Conservation (phyloP, 2,329 filamentous ascomycete genomes). For the Apiospora rasikravindrae region DNA sequence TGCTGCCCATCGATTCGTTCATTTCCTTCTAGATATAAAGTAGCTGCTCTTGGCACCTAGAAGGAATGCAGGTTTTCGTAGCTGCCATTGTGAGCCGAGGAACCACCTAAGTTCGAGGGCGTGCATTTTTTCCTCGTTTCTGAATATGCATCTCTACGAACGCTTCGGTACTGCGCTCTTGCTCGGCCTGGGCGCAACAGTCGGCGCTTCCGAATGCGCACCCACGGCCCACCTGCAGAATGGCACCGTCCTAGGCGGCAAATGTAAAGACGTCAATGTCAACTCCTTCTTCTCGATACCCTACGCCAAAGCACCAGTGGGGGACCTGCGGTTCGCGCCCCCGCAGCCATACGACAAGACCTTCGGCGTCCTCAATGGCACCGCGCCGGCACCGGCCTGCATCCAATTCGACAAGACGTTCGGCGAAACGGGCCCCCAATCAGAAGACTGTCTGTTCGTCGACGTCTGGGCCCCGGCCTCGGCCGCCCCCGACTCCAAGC, state of each 20-base stretch:
- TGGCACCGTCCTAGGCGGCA: slow-evolving; percentile 26
- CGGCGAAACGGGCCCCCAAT: slow-evolving; percentile 23
- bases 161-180: not conserved
- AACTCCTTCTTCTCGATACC: slow-evolving; percentile 31
- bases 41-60: not conserved
- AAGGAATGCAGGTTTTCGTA: not conserved
- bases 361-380: slow-evolving; percentile 27
- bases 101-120: not conserved
- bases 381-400: slow-evolving; percentile 25
- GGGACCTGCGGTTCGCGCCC: slow-evolving; percentile 28
- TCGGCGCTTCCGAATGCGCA: not conserved
- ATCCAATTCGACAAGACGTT: slow-evolving; percentile 28
- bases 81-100: not conserved
- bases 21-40: not conserved
- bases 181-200: not conserved
- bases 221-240: slow-evolving; percentile 23
- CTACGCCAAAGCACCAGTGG: slow-evolving; percentile 30
- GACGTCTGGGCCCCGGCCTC: slow-evolving; percentile 29
- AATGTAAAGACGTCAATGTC: slow-evolving; percentile 26
- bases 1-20: not conserved
- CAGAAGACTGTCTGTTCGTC: slow-evolving; percentile 31
- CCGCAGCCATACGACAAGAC: slow-evolving; percentile 25
- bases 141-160: not conserved
- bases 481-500: slow-evolving; percentile 27
- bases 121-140: not conserved